A percentile compares a stretch with the other conserved stretches of the same genome.
These are phyloP conservation scores for Dictyophora rubrovolvata DNA, from an alignment of 768 basidiomycete genomes.

Conservation along the genomic window DNA sequence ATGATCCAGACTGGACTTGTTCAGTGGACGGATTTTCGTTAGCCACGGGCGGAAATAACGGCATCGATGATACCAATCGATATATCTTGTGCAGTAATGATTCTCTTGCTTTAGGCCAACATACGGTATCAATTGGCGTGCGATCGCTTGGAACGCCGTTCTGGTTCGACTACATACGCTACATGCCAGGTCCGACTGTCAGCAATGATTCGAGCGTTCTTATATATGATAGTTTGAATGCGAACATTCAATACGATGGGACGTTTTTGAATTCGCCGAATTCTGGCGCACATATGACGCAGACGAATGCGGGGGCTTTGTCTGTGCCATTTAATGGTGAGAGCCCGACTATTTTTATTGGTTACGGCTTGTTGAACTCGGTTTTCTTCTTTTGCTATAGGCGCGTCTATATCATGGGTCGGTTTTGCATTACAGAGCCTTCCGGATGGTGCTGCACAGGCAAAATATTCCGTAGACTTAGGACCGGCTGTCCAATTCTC, in stretches of 20 bases:
- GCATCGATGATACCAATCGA: neutral
- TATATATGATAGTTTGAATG: neutral
- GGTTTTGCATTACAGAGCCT: neutral
- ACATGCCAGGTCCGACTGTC: neutral
- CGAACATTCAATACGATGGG: neutral
- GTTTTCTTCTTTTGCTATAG: neutral
- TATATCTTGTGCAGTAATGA: neutral
- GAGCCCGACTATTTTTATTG: neutral
- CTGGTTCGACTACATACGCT: neutral
- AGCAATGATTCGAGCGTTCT: neutral
- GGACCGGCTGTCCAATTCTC: neutral
- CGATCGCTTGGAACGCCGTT: neutral
- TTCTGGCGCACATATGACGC: neutral
- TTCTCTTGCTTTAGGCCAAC: neutral
- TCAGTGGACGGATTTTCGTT: neutral
- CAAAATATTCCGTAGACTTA: neutral
- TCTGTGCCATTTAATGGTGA: neutral
- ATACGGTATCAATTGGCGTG: neutral
- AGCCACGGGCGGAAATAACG: neutral
- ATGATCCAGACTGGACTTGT: neutral
- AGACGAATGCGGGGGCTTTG: neutral
- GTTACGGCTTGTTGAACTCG: neutral
- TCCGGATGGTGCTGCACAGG: neutral
- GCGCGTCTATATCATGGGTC: neutral
- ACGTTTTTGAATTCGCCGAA: neutral